Conservation (phyloP, 2,329 filamentous ascomycete species). For the Trichoderma arundinaceum region DNA sequence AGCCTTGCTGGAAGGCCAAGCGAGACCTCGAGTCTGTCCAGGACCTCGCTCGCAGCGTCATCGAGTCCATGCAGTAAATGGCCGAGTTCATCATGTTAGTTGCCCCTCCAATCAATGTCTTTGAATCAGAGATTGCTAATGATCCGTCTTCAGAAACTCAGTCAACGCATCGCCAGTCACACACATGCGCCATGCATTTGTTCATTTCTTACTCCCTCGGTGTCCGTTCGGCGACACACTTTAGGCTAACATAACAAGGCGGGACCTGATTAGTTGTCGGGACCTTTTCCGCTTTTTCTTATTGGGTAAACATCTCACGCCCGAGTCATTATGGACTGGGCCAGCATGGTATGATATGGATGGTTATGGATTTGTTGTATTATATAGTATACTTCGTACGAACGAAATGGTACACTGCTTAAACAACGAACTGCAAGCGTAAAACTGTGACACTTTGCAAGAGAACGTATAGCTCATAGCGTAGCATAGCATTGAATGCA, state of each 20-base stretch:
- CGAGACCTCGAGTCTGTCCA: conserved; percentile 34
- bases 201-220: conserved; percentile 7
- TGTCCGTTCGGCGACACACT: background rate
- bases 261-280: conserved; percentile 1
- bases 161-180: background rate
- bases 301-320: conserved; percentile 6
- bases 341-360: conserved; percentile 7
- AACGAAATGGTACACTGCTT: background rate
- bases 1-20: conserved; percentile 47
- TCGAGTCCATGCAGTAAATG: conserved; percentile 25
- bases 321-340: background rate
- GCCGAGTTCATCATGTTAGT: background rate
- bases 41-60: conserved; percentile 23
- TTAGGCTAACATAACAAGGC: conserved; percentile 11
- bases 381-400: conserved; percentile 1
- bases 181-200: conserved; percentile 16
- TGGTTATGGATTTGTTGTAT: conserved; percentile 22
- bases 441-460: background rate
- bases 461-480: background rate
- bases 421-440: too few relatives aligned
- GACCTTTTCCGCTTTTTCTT: conserved; percentile 15
- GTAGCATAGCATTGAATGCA: background rate
- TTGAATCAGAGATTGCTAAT: conserved; percentile 11
- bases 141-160: background rate
- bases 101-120: too few relatives aligned